Base-by-base conservation (phyloP, 441 rosid genomes). In the Corymbia citriodora region DNA sequence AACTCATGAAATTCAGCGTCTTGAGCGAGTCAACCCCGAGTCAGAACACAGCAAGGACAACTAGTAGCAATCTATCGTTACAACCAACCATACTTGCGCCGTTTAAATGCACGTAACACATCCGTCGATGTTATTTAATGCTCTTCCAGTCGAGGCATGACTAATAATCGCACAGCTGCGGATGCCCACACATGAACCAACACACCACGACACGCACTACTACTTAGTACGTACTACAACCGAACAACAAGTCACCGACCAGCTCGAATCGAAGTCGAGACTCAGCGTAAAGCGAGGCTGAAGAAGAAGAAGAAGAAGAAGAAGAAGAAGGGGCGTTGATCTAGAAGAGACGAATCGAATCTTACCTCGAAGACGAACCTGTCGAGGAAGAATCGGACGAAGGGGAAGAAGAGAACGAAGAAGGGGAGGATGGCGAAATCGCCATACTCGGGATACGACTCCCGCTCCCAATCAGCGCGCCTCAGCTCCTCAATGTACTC, bases 361-460 rank as follows among this genome's bases (percentile, higher is more conserved):
- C 85, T 36, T 52, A 88, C 91, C 91, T 88, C 90, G 63, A 82
- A 90, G 90, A 90, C 59, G 88, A 90, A 88, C 14, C 50, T 59
- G 65, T 90, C 91, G 85, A 90, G 91, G 83, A 90, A 85, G 88
- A 90, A 83, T 45, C 91, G 86, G 29, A 55, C 63, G 54, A 45
- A 81, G 55, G 74, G 59, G 90, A 90, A 90, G 88, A 55, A 53
- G n/a, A 90, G 81, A 8, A 88, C 90, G 59, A 88, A 90, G 14
- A 63, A 61, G 18, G 88, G 88, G 83, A 88, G 55, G 23, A 25
- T 65, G 21, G 49, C 40, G 88, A 90, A 83, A 54, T 90, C 91
- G 45, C 54, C 29, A 61, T n/a, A 33, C 9, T 36, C 89, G 55
- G 91, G 91, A 57, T 90, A 87, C 29, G 91, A 90, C 89, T 87